Evolutionary conservation across 306 rosid species (phyloP).

Genomic region (Cucurbita pepo): DNA sequence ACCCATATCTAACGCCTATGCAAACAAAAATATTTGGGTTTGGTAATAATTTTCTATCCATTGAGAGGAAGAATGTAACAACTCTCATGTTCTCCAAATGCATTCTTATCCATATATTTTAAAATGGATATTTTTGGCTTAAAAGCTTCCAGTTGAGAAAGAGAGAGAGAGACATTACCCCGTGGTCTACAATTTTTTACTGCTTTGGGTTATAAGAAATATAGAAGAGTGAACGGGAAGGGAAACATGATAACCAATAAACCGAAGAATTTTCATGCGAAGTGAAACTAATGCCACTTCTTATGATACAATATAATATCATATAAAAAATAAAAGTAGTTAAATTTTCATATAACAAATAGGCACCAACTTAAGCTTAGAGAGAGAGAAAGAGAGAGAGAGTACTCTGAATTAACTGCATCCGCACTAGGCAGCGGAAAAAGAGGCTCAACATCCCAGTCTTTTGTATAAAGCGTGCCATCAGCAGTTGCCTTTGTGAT

Average conservation of each 20-base stretch:
- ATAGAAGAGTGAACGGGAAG: background rate
- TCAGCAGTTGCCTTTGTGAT: slow-evolving; percentile 90
- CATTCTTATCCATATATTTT: background rate
- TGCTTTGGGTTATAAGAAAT: background rate
- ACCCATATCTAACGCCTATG: background rate
- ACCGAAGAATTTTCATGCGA: background rate
- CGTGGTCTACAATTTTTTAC: background rate
- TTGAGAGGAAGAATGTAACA: background rate
- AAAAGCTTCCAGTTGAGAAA: background rate
- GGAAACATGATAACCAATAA: background rate
- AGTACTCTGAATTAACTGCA: slow-evolving; percentile 43
- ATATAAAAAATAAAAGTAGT: background rate
- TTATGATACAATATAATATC: background rate
- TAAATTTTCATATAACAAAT: background rate
- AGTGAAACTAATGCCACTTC: background rate
- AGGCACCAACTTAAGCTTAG: background rate
- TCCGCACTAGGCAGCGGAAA: slow-evolving; percentile 59
- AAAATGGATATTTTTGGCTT: background rate
- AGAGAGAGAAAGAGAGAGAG: slow-evolving; percentile 3
- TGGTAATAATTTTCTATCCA: background rate
- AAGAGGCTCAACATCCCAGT: slow-evolving; percentile 95
- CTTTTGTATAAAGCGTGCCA: slow-evolving; percentile 59
- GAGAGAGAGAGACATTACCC: background rate
- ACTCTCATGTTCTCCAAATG: background rate
- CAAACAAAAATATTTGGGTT: background rate